Conservation (phyloP, 352 stramenopile genomes). For the Thalassiosira oceanica region DNA sequence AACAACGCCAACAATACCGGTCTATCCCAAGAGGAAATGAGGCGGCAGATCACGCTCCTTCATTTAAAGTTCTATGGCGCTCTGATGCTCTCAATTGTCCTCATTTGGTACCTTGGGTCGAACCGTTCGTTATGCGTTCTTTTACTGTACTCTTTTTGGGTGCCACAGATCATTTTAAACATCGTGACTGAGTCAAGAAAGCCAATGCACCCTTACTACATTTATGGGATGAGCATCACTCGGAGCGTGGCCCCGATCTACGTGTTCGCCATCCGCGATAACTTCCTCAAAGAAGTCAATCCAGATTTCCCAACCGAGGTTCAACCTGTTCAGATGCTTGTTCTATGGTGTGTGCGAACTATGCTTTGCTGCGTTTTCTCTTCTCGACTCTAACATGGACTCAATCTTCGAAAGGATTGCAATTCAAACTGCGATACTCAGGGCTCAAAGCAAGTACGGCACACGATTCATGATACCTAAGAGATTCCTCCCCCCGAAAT, state of each 20-base stretch:
- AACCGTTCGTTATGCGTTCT: constrained; percentile 89
- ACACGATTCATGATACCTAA: constrained; percentile 92
- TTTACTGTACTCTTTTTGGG: constrained; percentile 96
- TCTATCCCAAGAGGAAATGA: constrained; percentile 71
- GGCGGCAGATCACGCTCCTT: constrained; percentile 90
- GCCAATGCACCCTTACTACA: constrained; percentile 90
- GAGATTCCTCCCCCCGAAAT: constrained; percentile 94
- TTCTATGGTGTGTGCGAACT: too few relatives aligned
- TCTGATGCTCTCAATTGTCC: constrained; percentile 86
- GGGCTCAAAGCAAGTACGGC: constrained; percentile 90
- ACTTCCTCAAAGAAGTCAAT: constrained; percentile 87
- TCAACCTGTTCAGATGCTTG: constrained; percentile 73
- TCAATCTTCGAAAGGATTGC: too few relatives aligned
- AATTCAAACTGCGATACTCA: constrained; percentile 89
- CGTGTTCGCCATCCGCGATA: constrained; percentile 90
- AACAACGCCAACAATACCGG: constrained; percentile 55
- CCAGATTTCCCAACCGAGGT: constrained; percentile 63
- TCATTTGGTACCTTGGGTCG: constrained; percentile 88
- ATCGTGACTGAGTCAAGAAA: constrained; percentile 90
- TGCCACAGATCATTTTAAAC: constrained; percentile 97
- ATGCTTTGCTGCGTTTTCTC: too few relatives aligned
- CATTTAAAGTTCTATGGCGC: constrained; percentile 95
- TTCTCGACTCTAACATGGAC: too few relatives aligned
- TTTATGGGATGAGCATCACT: constrained; percentile 92
- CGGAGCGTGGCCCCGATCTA: constrained; percentile 94